phyloP scores from a whole-genome alignment of 2,329 filamentous ascomycete genomes.

The Arthroderma uncinatum region DNA sequence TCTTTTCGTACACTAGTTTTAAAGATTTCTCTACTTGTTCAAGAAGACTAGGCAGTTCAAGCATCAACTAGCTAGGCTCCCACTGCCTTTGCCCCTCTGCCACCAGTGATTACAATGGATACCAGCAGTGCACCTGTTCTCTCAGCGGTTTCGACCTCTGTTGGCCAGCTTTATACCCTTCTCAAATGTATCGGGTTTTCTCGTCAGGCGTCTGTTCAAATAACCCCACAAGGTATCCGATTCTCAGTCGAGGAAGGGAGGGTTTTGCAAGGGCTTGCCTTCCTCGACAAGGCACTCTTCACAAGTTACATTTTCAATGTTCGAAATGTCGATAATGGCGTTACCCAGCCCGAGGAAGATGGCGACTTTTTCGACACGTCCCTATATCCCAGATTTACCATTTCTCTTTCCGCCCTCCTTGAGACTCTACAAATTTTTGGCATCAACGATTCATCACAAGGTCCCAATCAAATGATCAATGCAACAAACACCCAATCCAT shows the following conservation, averaged over 20 bases:
- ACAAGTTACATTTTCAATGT: constrained; percentile 65
- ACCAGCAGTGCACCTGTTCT: constrained; percentile 32
- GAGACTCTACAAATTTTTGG: constrained; percentile 95
- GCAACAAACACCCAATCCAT: constrained; percentile 33
- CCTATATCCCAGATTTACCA: constrained; percentile 61
- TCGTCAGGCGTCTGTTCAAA: constrained; percentile 54
- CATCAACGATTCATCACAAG: constrained; percentile 49
- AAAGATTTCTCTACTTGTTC: not conserved
- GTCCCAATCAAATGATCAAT: constrained; percentile 23
- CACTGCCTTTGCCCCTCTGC: not conserved
- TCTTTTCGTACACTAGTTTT: not conserved
- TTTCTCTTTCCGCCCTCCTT: constrained; percentile 75
- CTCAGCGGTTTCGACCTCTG: constrained; percentile 50
- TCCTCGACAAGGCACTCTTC: constrained; percentile 81
- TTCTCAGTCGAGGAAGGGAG: constrained; percentile 81
- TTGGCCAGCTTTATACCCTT: constrained; percentile 49
- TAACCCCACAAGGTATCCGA: constrained; percentile 72
- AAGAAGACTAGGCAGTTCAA: not conserved
- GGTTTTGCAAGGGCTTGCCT: constrained; percentile 81
- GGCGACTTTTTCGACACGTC: constrained; percentile 28
- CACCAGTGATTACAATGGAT: constrained; percentile 9
- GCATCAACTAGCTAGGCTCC: not conserved
- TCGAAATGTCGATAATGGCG: constrained; percentile 20
- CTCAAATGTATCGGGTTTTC: constrained; percentile 53
- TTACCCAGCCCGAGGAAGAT: constrained; percentile 26